These are phyloP conservation scores for Euphorbia tirucalli DNA, from an alignment of 345 rosid genomes.

Conservation along the genomic window DNA sequence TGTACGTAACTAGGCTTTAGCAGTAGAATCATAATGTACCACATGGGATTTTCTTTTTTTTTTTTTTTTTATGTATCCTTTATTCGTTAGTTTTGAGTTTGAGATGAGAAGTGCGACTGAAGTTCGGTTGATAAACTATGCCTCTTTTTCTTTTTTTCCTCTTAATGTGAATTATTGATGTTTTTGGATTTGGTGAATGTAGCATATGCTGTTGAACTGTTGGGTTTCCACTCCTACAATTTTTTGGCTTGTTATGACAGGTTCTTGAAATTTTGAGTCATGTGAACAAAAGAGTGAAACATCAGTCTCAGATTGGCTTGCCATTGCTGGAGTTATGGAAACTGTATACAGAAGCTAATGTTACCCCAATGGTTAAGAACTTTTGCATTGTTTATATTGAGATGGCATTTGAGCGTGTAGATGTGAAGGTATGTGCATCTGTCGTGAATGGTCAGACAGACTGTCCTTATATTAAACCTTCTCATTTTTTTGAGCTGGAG, in stretches of 20 bases:
- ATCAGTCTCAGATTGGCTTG: conserved; percentile 71
- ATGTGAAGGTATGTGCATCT: conserved; percentile 50
- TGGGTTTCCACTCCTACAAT: not conserved
- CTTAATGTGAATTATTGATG: not conserved
- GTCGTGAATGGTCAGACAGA: conserved; percentile 9
- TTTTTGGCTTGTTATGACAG: conserved; percentile 34
- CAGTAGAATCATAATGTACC: not conserved
- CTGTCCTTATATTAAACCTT: not conserved
- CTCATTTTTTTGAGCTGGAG: conserved; percentile 13
- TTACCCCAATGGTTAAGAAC: conserved; percentile 72
- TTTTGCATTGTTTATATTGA: conserved; percentile 88
- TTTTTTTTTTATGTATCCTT: not conserved
- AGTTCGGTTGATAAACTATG: not conserved
- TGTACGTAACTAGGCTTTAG: not conserved
- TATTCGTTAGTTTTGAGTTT: not conserved
- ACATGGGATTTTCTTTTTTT: not conserved
- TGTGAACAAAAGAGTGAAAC: conserved; percentile 93
- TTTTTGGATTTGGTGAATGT: conserved; percentile 2
- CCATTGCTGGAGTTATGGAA: conserved; percentile 72
- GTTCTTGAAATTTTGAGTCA: conserved; percentile 96
- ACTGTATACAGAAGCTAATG: conserved; percentile 54
- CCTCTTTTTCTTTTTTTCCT: not conserved
- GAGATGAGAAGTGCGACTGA: not conserved
- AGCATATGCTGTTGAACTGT: not conserved
- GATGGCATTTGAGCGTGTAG: conserved; percentile 86